Evolutionary conservation across 1,139 yeast genomes (phyloP), one percentile per base, ranked within the genome.

Genomic region (Citeromyces siamensis): DNA sequence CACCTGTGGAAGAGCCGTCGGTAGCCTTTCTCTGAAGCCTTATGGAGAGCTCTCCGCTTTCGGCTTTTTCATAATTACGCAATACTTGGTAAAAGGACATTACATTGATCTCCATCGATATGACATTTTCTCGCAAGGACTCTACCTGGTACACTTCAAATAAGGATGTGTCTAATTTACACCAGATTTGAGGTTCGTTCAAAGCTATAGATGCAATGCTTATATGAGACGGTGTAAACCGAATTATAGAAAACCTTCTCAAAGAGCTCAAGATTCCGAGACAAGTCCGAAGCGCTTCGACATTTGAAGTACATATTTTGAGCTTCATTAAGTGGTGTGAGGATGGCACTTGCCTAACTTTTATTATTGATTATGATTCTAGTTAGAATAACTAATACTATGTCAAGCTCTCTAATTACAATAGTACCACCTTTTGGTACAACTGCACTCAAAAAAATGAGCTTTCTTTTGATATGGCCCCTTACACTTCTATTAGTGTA

Each of bases 381-480:
- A n/a, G n/a, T n/a, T n/a, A n/a, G n/a, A n/a, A n/a, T n/a, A n/a
- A n/a, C n/a, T n/a, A n/a, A n/a, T n/a, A 5, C 12, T 8, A 59
- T 77, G 80, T 77, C 44, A 64, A 64, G 78, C 65, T 64, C 65
- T 64, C 66, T 74, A 78, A 79, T 77, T 79, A 74, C 86, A 75
- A 71, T 67, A 60, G 55, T 74, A 68, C 72, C 82, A 69, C 67
- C 58, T 49, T 68, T 68, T 60, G 78, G 70, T 66, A 75, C 56
- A 62, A 70, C 65, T 84, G 88, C 70, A 79, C 86, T 79, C 88
- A 79, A 78, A 74, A 63, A 54, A 56, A 73, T 65, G n/a, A 68
- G 75, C 38, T 36, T n/a, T 35, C 38, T 37, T 73, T 55, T n/a
- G 40, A 43, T 78, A 41, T 77, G 52, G 82, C 86, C 86, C 69